A percentile compares a stretch with the other conserved stretches of the same genome.
Conservation (phyloP, 2,329 filamentous ascomycete species). For the Penicillium oxalicum region DNA sequence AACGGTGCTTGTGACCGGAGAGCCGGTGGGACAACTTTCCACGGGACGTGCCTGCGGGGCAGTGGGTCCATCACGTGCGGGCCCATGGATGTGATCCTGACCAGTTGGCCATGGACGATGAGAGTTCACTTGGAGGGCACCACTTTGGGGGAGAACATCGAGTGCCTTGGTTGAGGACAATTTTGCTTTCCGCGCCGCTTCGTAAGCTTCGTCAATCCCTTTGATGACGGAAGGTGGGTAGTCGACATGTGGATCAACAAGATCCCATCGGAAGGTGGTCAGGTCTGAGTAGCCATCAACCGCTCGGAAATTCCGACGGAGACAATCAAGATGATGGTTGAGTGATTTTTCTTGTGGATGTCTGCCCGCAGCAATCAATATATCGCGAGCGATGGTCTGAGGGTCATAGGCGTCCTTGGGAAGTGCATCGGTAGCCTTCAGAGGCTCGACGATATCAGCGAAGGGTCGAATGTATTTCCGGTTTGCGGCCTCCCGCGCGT, state of each 20-base stretch:
- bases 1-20: not conserved
- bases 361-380: constrained; percentile 56
- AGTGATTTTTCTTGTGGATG: constrained; percentile 55
- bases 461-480: constrained; percentile 24
- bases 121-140: not conserved
- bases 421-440: constrained; percentile 36
- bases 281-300: constrained; percentile 48
- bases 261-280: constrained; percentile 55
- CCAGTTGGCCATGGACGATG: not conserved
- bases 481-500: constrained; percentile 8
- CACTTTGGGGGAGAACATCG: not conserved
- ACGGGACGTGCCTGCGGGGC: constrained; percentile 1
- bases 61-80: constrained; percentile 5
- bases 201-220: not conserved
- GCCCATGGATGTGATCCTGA: not conserved
- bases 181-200: not conserved
- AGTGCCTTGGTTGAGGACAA: not conserved
- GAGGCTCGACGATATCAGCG: constrained; percentile 38
- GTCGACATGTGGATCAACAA: constrained; percentile 43
- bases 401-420: constrained; percentile 52
- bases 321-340: constrained; percentile 53
- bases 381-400: constrained; percentile 57
- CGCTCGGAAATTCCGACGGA: constrained; percentile 39
- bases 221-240: not conserved
- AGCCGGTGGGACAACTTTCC: not conserved